Conservation (phyloP, 345 rosid species). For the Rubroshorea leprosula region DNA sequence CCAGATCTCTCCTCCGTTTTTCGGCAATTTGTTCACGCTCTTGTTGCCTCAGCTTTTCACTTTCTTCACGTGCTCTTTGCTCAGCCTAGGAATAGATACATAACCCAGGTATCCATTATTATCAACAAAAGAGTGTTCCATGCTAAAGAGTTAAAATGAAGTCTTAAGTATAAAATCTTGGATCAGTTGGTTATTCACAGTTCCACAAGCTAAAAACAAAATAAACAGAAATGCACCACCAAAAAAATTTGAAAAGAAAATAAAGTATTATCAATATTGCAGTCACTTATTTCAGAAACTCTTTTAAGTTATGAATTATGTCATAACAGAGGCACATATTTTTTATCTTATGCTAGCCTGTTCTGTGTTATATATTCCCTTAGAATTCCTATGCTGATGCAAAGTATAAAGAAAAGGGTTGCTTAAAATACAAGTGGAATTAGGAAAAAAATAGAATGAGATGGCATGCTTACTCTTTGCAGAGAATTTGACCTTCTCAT, state of each 20-base stretch:
- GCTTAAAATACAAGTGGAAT: background rate
- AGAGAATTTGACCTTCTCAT: conserved; percentile 75
- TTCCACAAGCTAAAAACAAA: background rate
- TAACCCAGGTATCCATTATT: background rate
- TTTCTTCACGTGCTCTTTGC: conserved; percentile 70
- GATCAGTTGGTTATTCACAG: background rate
- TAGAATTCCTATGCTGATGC: too few relatives aligned
- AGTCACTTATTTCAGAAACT: too few relatives aligned
- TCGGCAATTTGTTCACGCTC: conserved; percentile 68
- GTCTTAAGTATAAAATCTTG: background rate
- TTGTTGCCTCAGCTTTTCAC: conserved; percentile 71
- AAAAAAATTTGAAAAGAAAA: too few relatives aligned
- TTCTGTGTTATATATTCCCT: background rate
- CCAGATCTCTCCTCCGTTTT: conserved; percentile 83
- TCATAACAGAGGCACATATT: too few relatives aligned
- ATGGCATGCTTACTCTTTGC: conserved; percentile 54
- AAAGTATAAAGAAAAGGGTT: too few relatives aligned
- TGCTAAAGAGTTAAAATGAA: background rate
- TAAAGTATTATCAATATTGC: too few relatives aligned
- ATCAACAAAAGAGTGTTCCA: background rate
- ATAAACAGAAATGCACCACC: background rate
- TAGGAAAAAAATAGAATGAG: background rate
- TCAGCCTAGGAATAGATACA: conserved; percentile 54
- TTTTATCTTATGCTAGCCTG: background rate
- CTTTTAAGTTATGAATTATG: too few relatives aligned